Percentiles rank a stretch among this genome's conserved stretches.
phyloP scores from a whole-genome alignment of 352 stramenopile genomes.

The Aphanomyces astaci region DNA sequence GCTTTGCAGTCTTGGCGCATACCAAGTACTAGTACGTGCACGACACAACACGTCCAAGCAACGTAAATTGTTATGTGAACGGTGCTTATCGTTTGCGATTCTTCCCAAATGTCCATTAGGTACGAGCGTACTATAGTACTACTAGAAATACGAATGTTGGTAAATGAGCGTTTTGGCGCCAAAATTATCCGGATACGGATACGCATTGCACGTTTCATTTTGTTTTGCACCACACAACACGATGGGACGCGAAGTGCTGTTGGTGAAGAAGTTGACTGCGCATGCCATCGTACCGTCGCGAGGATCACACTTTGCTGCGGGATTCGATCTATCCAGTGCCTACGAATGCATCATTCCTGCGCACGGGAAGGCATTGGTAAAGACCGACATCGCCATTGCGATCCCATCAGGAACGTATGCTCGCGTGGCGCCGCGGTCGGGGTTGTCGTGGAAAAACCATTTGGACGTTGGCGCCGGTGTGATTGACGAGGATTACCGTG shows the following conservation, averaged over 20 bases:
- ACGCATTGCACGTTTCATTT: too few species aligned
- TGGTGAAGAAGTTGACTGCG: conserved; percentile 79
- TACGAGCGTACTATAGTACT: neutral
- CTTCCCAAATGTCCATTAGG: too few species aligned
- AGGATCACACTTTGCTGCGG: conserved; percentile 68
- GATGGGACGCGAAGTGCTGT: conserved; percentile 32
- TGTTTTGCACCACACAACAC: neutral
- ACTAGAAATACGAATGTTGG: neutral
- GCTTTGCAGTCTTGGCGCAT: too few species aligned
- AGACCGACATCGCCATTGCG: conserved; percentile 95
- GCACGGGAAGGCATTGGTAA: conserved; percentile 90
- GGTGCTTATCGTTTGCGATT: too few species aligned
- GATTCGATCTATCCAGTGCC: conserved; percentile 77
- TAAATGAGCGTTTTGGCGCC: neutral
- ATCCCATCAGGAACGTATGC: conserved; percentile 94
- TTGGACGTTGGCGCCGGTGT: conserved; percentile 98
- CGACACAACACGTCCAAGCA: too few species aligned
- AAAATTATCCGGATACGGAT: neutral
- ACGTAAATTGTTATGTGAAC: too few species aligned
- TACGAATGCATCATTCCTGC: conserved; percentile 87
- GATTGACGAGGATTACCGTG: conserved; percentile 97
- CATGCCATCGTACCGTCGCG: conserved; percentile 71
- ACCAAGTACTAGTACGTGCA: too few species aligned
- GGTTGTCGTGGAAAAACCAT: conserved; percentile 96
- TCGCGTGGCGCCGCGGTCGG: conserved; percentile 88